Evolutionary conservation across 306 rosid species (phyloP).

Genomic region (Ormosia semicastrata): DNA sequence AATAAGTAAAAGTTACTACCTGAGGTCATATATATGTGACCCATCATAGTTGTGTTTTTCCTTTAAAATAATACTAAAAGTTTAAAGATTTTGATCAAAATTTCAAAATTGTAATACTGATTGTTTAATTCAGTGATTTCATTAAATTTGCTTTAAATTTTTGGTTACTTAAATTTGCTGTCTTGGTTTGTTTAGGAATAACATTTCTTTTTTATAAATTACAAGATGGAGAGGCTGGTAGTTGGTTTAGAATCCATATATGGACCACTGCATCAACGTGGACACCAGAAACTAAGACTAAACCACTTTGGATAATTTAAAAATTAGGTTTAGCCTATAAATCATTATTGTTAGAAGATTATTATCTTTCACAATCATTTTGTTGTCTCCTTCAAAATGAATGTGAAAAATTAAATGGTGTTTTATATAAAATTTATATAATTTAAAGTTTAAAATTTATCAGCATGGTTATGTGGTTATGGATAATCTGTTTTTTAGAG

Average conservation of each 20-base stretch:
- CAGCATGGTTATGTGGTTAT: not conserved
- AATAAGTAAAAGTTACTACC: no score
- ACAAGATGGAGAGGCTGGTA: not conserved
- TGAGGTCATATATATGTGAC: no score
- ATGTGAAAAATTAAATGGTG: not conserved
- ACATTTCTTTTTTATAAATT: not conserved
- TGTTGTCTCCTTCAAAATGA: not conserved
- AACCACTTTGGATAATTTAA: not conserved
- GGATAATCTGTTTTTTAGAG: not conserved
- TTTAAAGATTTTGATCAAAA: not conserved
- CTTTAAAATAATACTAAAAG: no score
- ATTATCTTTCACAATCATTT: not conserved
- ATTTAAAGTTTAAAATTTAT: not conserved
- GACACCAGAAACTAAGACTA: not conserved
- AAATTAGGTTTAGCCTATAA: not conserved
- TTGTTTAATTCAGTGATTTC: not conserved
- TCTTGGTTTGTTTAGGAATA: not conserved
- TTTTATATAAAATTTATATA: not conserved
- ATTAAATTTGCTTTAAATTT: not conserved
- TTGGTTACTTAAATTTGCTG: not conserved
- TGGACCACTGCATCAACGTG: not conserved
- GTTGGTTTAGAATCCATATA: not conserved
- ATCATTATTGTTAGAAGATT: not conserved
- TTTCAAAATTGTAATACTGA: not conserved
- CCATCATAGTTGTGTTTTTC: no score